Conservation (phyloP, 116 monocot species). For the Iris pallida region DNA sequence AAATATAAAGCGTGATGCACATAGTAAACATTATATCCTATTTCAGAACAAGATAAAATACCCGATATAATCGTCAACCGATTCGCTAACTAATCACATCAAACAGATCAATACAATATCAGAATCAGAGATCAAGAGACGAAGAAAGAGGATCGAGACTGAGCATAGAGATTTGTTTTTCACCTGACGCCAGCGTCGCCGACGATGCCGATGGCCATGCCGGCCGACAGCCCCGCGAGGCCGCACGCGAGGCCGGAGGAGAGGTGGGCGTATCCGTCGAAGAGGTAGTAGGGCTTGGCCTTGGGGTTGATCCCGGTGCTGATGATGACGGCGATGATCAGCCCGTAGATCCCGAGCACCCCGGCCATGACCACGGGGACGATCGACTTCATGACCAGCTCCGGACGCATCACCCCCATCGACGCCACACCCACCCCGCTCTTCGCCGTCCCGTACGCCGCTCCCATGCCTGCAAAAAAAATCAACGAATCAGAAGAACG, state of each 20-base stretch:
- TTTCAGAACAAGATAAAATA: too few species aligned
- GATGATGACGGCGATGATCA: slow-evolving; percentile 25
- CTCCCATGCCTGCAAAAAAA: slow-evolving; percentile 24
- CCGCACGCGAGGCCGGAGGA: slow-evolving; percentile 25
- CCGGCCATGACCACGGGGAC: slow-evolving; percentile 32
- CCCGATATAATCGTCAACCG: too few species aligned
- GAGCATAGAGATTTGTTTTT: background rate
- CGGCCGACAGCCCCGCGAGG: slow-evolving; percentile 21
- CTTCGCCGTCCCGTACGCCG: slow-evolving; percentile 27
- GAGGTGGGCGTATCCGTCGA: slow-evolving; percentile 27
- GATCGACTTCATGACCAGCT: slow-evolving; percentile 33
- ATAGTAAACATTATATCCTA: too few species aligned
- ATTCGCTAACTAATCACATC: too few species aligned
- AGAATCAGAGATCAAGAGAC: too few species aligned
- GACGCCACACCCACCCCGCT: slow-evolving; percentile 28
- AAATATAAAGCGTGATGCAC: too few species aligned
- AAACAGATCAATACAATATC: too few species aligned
- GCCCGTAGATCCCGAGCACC: slow-evolving; percentile 21
- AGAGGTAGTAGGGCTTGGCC: slow-evolving; percentile 27
- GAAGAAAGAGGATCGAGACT: too few species aligned
- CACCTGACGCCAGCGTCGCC: slow-evolving; percentile 31
- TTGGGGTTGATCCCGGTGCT: slow-evolving; percentile 31
- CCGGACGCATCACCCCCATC: slow-evolving; percentile 32
- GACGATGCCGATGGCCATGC: slow-evolving; percentile 28
- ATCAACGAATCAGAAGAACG: background rate